A percentile compares a stretch with the other conserved stretches of the same genome.
Conservation (phyloP, 2,329 filamentous ascomycete genomes). For the Curvularia lunata region DNA sequence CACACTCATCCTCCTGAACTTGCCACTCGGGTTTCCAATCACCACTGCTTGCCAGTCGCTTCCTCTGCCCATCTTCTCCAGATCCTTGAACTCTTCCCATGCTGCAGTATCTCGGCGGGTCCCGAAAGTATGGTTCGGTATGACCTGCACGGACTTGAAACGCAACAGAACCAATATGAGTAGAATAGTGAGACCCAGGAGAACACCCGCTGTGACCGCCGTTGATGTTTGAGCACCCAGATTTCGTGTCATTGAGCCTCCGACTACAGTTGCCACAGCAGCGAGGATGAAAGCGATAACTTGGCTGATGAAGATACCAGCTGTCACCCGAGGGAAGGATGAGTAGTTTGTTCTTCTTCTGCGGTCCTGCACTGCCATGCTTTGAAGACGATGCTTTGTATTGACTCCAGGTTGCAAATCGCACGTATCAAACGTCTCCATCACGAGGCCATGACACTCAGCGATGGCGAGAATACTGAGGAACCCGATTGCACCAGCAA, state of each 20-base stretch:
- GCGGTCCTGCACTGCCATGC: slow-evolving; percentile 52
- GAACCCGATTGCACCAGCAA: slow-evolving; percentile 72
- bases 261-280: slow-evolving; percentile 70
- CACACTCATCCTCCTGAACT: slow-evolving; percentile 71
- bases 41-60: slow-evolving; percentile 71
- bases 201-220: slow-evolving; percentile 70
- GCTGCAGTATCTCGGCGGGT: slow-evolving; percentile 42
- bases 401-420: slow-evolving; percentile 77
- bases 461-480: slow-evolving; percentile 75
- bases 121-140: slow-evolving; percentile 64
- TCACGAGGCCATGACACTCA: slow-evolving; percentile 77
- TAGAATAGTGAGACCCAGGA: slow-evolving; percentile 68
- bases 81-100: slow-evolving; percentile 47
- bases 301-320: slow-evolving; percentile 74
- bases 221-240: slow-evolving; percentile 72
- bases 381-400: slow-evolving; percentile 55
- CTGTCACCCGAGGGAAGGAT: slow-evolving; percentile 74
- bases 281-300: slow-evolving; percentile 72
- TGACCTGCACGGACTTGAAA: slow-evolving; percentile 71
- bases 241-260: slow-evolving; percentile 69
- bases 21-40: slow-evolving; percentile 73
- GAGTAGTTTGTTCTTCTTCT: slow-evolving; percentile 72
- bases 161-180: slow-evolving; percentile 68
- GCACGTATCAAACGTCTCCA: slow-evolving; percentile 83
- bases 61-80: slow-evolving; percentile 51